These are phyloP conservation scores for Eucalyptus dawsonii DNA, from an alignment of 345 rosid species.

Conservation along the genomic window DNA sequence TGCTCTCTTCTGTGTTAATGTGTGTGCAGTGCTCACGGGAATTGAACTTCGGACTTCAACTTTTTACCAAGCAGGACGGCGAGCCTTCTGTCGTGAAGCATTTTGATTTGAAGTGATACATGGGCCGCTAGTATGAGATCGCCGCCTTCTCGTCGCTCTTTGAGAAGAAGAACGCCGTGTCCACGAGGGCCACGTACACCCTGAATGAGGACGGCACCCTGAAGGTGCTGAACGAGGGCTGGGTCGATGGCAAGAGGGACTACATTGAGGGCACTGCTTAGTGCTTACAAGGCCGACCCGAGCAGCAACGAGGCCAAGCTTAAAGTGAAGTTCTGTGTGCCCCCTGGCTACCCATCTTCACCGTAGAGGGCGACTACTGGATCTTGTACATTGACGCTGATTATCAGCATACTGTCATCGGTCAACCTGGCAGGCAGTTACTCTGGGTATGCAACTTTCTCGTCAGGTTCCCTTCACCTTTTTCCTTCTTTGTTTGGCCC, in stretches of 20 bases:
- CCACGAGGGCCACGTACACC: constrained; percentile 41
- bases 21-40: neutral
- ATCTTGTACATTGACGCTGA: constrained; percentile 49
- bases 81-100: neutral
- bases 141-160: constrained; percentile 59
- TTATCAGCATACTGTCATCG: constrained; percentile 50
- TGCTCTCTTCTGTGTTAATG: neutral
- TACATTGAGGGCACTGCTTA: constrained; percentile 54
- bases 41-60: neutral
- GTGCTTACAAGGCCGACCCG: constrained; percentile 61
- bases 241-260: constrained; percentile 54
- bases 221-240: constrained; percentile 65
- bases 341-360: constrained; percentile 27
- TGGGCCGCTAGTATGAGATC: constrained; percentile 90
- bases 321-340: constrained; percentile 75
- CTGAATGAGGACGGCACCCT: constrained; percentile 62
- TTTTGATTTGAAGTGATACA: constrained; percentile 39
- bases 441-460: constrained; percentile 42
- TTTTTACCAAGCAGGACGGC: neutral
- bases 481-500: neutral
- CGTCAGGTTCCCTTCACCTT: neutral
- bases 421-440: constrained; percentile 48
- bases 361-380: constrained; percentile 65
- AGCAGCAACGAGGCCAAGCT: constrained; percentile 73
- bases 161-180: constrained; percentile 2